phyloP scores from a whole-genome alignment of 148 eudicot species.

The Pharnaceum exiguum region DNA sequence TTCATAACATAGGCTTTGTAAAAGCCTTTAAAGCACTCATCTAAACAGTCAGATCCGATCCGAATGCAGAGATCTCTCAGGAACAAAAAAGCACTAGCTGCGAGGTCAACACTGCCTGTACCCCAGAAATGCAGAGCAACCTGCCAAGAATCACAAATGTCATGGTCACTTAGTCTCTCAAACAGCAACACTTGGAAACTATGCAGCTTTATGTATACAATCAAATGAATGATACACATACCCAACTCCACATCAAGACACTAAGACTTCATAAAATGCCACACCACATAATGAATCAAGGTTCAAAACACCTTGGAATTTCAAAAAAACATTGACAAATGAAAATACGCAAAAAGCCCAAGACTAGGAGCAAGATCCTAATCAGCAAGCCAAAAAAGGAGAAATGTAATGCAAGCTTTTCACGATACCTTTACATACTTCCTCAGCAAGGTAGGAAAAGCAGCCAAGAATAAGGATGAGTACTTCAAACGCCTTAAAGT shows the following conservation, averaged over 20 bases:
- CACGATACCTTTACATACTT: constrained; percentile 78
- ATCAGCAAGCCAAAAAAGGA: constrained; percentile 1
- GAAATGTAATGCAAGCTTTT: constrained; percentile 4
- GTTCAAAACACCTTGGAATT: not conserved
- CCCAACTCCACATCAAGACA: too few species aligned
- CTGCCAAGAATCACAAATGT: constrained; percentile 39
- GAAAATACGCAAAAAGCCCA: too few species aligned
- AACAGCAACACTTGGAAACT: not conserved
- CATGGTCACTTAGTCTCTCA: not conserved
- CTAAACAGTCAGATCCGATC: constrained; percentile 82
- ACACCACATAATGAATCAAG: not conserved
- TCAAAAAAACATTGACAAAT: not conserved
- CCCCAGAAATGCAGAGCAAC: constrained; percentile 95
- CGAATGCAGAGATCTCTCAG: constrained; percentile 76
- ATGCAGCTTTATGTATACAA: not conserved
- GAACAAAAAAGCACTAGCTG: constrained; percentile 75
- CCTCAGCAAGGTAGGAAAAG: constrained; percentile 87
- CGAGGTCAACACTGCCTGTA: constrained; percentile 78
- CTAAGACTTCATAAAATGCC: too few species aligned
- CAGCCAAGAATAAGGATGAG: constrained; percentile 84
- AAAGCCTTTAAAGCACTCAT: constrained; percentile 90
- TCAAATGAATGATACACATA: too few species aligned
- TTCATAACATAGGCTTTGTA: constrained; percentile 88
- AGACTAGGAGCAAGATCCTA: too few species aligned
- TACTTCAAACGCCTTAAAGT: constrained; percentile 60